Evolutionary conservation across 805 yeast species (phyloP), one percentile per base, ranked within the genome.

Genomic region (Komagataella mondaviorum): DNA sequence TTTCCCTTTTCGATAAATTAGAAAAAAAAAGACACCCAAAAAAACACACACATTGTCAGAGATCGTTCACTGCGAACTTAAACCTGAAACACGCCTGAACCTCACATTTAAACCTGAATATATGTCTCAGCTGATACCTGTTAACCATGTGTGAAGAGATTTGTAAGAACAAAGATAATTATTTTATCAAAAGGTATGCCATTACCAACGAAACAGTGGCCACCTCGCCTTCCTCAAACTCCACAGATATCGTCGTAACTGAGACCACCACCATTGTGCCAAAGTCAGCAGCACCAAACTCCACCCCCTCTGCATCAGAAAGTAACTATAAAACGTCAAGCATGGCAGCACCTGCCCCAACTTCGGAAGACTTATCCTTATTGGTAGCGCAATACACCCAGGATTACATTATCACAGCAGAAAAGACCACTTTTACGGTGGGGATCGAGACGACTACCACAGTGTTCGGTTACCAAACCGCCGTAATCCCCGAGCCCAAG

Each of bases 331-430:
- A 30, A 14, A 30, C 39, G 39, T 30, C 39, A 30, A 30, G 39
- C 39, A 8, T 30, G 39, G 39, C 14, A 14, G 5, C 12, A 8
- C 39, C 39, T 30, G 14, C 39, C 10, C 14, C 39, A 10, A 30
- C 39, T 10, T 30, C 39, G 39, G 14, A 30, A 30, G 39, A 30
- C 39, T 12, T 10, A 4, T 30, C 39, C 6, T 4, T 30, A 10
- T 3, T 10, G 6, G 39, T 30, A 10, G 39, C 39, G 5, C 39
- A 30, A 2, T 64, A 64, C 51, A 59, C 65, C 3, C 69, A 65
- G 52, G 54, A 55, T 7, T 62, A 58, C 50, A 56, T 63, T 22
- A 58, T 66, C 6, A 63, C 70, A 0, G 67, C 54, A 23, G 23
- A 59, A 5, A n/a, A 54, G 3, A 59, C 62, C 3, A 61, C 66